Evolutionary conservation across 768 basidiomycete genomes (phyloP).

Genomic region (Trametes sanguinea): DNA sequence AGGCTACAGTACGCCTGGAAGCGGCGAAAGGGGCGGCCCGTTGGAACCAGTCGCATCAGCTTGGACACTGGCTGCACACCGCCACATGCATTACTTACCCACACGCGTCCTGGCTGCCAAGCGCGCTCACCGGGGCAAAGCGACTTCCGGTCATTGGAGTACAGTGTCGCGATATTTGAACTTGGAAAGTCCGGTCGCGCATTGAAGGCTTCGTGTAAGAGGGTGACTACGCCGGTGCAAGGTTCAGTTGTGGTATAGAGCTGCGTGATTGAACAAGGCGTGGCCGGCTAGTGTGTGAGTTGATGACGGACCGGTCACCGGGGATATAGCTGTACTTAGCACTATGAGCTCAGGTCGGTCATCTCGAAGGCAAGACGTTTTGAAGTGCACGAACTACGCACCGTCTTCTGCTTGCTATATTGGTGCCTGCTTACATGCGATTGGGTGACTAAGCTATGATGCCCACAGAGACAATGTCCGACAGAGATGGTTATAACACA

Average conservation of each 20-base stretch:
- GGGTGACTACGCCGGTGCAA: background rate
- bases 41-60: constrained; percentile 3
- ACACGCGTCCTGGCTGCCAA: background rate
- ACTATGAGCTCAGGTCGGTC: background rate
- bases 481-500: background rate
- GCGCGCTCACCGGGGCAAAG: constrained; percentile 1
- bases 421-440: background rate
- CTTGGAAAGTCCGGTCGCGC: background rate
- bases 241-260: background rate
- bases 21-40: background rate
- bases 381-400: background rate
- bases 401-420: background rate
- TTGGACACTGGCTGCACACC: constrained; percentile 3
- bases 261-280: constrained; percentile 1
- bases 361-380: background rate
- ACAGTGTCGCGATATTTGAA: background rate
- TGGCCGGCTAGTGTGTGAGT: constrained; percentile 13
- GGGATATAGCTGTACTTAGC: background rate
- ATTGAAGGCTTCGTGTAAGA: background rate
- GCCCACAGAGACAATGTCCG: background rate
- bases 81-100: constrained; percentile 7
- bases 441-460: background rate
- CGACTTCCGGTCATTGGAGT: background rate
- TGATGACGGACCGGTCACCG: background rate
- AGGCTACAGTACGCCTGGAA: background rate